Percentiles rank a stretch among this genome's conserved stretches.
phyloP scores from a whole-genome alignment of 2,329 filamentous ascomycete species.

The Botrytis fabae region DNA sequence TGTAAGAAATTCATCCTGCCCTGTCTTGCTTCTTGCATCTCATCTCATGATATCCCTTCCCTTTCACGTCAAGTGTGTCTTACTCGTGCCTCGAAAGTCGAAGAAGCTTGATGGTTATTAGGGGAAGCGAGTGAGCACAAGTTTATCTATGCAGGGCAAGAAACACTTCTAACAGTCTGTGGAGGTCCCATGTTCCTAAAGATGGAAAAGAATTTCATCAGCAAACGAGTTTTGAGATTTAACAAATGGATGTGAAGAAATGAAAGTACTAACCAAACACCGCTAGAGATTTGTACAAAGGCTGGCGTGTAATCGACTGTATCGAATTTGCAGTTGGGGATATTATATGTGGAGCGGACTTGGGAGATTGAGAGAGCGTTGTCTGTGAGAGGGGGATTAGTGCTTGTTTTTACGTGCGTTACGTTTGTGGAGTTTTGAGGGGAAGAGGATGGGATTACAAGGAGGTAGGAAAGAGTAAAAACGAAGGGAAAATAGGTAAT shows the following conservation, averaged over 20 bases:
- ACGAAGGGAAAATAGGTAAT: not conserved
- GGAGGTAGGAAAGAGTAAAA: not conserved
- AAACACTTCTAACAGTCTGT: slow-evolving; percentile 33
- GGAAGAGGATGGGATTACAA: not conserved
- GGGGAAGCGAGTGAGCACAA: not conserved
- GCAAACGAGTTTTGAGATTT: not conserved
- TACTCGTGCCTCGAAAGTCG: not conserved
- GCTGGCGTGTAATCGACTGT: slow-evolving; percentile 31
- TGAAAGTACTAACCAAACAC: slow-evolving; percentile 23
- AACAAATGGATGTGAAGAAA: not conserved
- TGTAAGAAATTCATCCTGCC: not conserved
- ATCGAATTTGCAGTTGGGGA: slow-evolving; percentile 30
- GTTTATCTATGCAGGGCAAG: slow-evolving; percentile 22
- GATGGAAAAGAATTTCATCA: not conserved
- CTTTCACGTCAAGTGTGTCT: not conserved
- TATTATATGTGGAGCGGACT: slow-evolving; percentile 26
- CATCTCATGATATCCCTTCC: not conserved
- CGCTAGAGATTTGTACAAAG: slow-evolving; percentile 21
- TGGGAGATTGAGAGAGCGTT: slow-evolving; percentile 36
- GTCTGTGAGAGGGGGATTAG: slow-evolving; percentile 22
- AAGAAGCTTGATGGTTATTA: not conserved
- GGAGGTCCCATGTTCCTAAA: slow-evolving; percentile 33
- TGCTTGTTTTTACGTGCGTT: no score
- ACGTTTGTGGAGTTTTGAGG: not conserved
- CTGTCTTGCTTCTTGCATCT: not conserved